Evolutionary conservation across 768 basidiomycete species (phyloP).

Genomic region (Boletus vermiculosoides): DNA sequence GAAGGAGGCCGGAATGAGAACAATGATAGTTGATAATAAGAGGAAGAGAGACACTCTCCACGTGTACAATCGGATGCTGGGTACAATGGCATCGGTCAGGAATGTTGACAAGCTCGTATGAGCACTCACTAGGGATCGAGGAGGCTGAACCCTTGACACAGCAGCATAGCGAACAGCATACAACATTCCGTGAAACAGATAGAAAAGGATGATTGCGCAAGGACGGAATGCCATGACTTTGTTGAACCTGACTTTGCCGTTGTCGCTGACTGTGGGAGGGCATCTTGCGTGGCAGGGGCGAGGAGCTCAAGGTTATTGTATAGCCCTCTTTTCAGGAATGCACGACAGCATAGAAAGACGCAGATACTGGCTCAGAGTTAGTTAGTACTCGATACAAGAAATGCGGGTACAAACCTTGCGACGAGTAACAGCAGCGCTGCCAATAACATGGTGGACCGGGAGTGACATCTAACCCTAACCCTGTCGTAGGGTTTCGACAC

Average conservation of each 20-base stretch:
- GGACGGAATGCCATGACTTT: constrained; percentile 47
- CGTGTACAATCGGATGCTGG: constrained; percentile 61
- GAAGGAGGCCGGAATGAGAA: constrained; percentile 63
- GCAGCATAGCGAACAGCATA: constrained; percentile 66
- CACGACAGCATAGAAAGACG: constrained; percentile 58
- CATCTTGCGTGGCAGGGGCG: constrained; percentile 34
- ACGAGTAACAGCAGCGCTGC: constrained; percentile 9
- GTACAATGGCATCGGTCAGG: background rate
- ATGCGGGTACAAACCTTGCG: constrained; percentile 19
- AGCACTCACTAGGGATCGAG: constrained; percentile 53
- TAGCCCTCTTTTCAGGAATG: constrained; percentile 54
- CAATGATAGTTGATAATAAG: constrained; percentile 60
- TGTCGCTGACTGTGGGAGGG: constrained; percentile 25
- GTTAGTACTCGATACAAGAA: background rate
- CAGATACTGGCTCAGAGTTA: constrained; percentile 36
- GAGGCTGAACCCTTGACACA: constrained; percentile 63
- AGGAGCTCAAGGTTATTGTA: constrained; percentile 58
- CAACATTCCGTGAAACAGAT: constrained; percentile 74
- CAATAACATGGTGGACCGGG: constrained; percentile 14
- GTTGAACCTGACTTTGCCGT: constrained; percentile 19
- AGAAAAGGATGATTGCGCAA: constrained; percentile 63
- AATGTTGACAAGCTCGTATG: background rate
- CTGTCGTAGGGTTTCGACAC: constrained; percentile 25
- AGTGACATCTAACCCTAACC: constrained; percentile 31
- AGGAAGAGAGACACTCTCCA: constrained; percentile 67